Base-by-base conservation (phyloP, 1,284 basidiomycete genomes). In the Austroboletus niveus region DNA sequence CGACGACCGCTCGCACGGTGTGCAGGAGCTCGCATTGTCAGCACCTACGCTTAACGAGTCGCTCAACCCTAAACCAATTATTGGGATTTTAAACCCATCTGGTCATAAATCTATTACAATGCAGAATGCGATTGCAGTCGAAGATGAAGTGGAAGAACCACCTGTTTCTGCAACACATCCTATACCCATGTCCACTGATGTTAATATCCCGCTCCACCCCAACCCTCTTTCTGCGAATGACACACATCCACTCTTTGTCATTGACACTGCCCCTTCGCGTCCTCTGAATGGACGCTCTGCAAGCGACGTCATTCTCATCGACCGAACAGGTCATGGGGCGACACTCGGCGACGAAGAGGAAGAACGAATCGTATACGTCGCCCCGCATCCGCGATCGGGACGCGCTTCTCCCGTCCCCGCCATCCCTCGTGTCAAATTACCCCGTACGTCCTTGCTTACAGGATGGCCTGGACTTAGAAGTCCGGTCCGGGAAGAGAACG, bases 301-400 rank as follows among this genome's bases (percentile, higher is more conserved):
- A 11, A 65, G 55, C 24, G 65, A 70, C 4, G 45, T 48, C 42
- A 62, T 69, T 22, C 61, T 68, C 32, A 44, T 65, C 38, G 59
- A 68, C 43, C 52, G 59, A 20, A 34, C 38, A 10, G 57, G 56
- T 1, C 45, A 50, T n/a, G 57, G 51, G 0, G 53, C 50, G 29
- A 49, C 40, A 1, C 62, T 69, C n/a, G 66, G 65, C 0, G 72
- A 73, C 24, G 44, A 54, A 44, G 76, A 79, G 5, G 81, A 82
- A 30, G 81, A 83, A 52, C 57, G 73, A 1, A 83, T 84, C 45
- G 81, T 84, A 14, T 84, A 84, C 57, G 78, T 77, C n/a, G 81
- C 80, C 2, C 82, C 82, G 1, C 74, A 81, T 58, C 81, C 80
- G 10, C 72, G 75, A 11, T 62, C 59, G 6, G 46, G 59, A 22